Conservation (phyloP, 2,329 filamentous ascomycete genomes). For the Alternaria gaisen region DNA sequence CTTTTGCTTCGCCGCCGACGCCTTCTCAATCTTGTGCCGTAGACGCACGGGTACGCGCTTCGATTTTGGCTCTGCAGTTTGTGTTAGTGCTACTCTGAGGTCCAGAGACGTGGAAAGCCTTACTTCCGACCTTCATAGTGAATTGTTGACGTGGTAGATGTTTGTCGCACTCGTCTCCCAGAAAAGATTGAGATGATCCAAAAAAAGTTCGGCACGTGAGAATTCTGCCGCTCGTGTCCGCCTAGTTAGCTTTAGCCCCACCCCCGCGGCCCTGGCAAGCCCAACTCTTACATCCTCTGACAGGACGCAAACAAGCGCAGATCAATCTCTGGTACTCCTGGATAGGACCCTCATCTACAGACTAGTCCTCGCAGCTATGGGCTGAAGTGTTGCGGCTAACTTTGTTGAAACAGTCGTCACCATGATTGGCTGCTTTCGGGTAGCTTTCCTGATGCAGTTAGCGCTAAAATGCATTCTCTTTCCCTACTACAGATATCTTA, state of each 20-base stretch:
- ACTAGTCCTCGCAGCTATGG: neutral
- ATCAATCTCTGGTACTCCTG: neutral
- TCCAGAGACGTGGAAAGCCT: constrained; percentile 13
- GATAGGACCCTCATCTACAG: neutral
- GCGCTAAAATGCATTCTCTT: constrained; percentile 5
- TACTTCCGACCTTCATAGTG: constrained; percentile 56
- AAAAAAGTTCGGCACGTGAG: constrained; percentile 24
- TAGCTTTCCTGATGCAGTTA: constrained; percentile 28
- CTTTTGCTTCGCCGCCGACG: constrained; percentile 85
- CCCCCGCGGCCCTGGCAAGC: constrained; percentile 11
- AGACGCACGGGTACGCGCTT: constrained; percentile 91
- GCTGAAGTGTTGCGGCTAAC: neutral
- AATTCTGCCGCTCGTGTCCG: constrained; percentile 13
- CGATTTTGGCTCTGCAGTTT: constrained; percentile 80
- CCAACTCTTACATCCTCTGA: neutral
- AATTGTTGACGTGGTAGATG: constrained; percentile 22
- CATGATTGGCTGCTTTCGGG: constrained; percentile 27
- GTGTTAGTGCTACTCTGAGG: constrained; percentile 12
- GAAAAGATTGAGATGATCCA: constrained; percentile 38
- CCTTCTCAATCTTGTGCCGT: constrained; percentile 95
- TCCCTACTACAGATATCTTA: constrained; percentile 4
- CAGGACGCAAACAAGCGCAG: neutral
- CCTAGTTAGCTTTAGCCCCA: constrained; percentile 11
- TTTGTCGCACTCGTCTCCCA: constrained; percentile 19
- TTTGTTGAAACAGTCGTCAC: neutral